A percentile compares a stretch with the other conserved stretches of the same genome.
These are phyloP conservation scores for Chlorencoelia australis DNA, from an alignment of 2,329 filamentous ascomycete genomes.

Conservation along the genomic window DNA sequence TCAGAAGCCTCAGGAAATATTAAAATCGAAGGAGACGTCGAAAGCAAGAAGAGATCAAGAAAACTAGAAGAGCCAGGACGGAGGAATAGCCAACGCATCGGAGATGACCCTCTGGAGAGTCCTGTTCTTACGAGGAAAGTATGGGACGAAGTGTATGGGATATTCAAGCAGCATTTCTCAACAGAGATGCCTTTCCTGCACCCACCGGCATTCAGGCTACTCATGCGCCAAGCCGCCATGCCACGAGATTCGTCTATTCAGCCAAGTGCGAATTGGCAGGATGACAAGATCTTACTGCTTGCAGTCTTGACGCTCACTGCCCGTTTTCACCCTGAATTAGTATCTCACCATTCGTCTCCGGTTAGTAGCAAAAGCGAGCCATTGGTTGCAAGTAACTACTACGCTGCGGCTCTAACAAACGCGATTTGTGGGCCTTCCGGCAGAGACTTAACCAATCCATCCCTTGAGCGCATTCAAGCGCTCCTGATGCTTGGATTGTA, in stretches of 20 bases:
- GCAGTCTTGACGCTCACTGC: conserved; percentile 60
- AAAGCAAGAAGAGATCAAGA: conserved; percentile 35
- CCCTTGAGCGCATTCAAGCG: conserved; percentile 55
- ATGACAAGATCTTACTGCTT: conserved; percentile 49
- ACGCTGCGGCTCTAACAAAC: conserved; percentile 46
- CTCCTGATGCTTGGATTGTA: conserved; percentile 62
- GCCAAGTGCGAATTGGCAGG: conserved; percentile 22
- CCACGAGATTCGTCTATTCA: conserved; percentile 20
- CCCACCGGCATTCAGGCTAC: conserved; percentile 49
- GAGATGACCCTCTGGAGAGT: conserved; percentile 52
- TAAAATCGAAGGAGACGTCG: conserved; percentile 28
- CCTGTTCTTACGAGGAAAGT: conserved; percentile 51
- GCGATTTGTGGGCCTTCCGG: conserved; percentile 37
- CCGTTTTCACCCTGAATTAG: conserved; percentile 53
- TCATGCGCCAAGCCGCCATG: conserved; percentile 35
- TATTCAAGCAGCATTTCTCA: conserved; percentile 62
- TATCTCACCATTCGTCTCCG: conserved; percentile 33
- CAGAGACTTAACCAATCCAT: conserved; percentile 39
- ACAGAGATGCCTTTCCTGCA: conserved; percentile 66
- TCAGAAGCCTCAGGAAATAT: conserved; percentile 21
- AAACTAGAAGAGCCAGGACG: conserved; percentile 30
- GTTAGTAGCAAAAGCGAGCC: conserved; percentile 32
- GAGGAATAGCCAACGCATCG: conserved; percentile 28
- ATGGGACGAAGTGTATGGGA: conserved; percentile 60
- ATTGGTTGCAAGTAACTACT: conserved; percentile 51